Evolutionary conservation across 257 asterid genomes (phyloP), one percentile per base, ranked within the genome.

Genomic region (Ligustrum vulgare): DNA sequence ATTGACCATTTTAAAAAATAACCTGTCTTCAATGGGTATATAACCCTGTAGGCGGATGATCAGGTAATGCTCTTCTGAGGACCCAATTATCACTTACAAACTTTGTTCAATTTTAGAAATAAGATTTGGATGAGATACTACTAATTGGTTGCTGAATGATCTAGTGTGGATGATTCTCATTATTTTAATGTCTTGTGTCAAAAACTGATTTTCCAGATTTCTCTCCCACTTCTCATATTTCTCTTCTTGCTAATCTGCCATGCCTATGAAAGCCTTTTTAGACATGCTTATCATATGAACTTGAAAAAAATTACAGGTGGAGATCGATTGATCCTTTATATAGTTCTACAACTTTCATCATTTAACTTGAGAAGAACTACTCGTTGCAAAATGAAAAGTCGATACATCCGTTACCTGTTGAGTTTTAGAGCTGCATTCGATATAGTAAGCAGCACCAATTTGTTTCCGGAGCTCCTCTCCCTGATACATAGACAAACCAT

Each of bases 371-470:
- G 16, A 31, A 62, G 1, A 37, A 39, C 7, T 13, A 49, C 45
- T 9, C 64, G 45, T 39, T 16, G 32, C 35, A 56, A 20, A 72
- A 70, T 2, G 5, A 36, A 33, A 70, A 64, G 32, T 12, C 15
- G 1, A 43, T 43, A 12, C 6, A 67, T 10, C 32, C 41, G 49
- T 18, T 67, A 94, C 98, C 98, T 92, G 98, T 79, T 94, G 98
- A 80, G 98, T 94, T 85, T 94, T 94, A 31, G 98, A 90, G 86
- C 98, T 94, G 85, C 98, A 94, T 71, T 94, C 98, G 8, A 94
- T 87, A 81, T 94, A 94, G 81, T 88, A 89, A 23, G 93, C 70
- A 2, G 97, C 97, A 18, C 98, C 97, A 67, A 94, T 89, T 70
- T 88, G 93, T 83, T 86, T 92, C 4, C 98, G 91, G 25, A 94